phyloP scores from a whole-genome alignment of 352 stramenopile species.

The Thraustochytrium striatum region DNA sequence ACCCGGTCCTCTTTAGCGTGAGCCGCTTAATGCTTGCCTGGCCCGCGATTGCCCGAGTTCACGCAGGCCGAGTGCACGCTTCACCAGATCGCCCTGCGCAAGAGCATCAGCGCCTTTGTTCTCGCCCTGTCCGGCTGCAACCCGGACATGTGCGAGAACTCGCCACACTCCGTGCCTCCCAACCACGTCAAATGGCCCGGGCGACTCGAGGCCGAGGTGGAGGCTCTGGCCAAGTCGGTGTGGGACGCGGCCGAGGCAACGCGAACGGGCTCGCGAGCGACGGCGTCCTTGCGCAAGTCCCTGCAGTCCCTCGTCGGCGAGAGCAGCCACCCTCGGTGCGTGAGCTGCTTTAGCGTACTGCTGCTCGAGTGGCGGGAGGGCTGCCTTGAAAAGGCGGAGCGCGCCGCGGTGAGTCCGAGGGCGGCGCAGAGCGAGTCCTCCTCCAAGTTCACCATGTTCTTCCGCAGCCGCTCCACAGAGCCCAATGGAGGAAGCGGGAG shows the following conservation, averaged over 20 bases:
- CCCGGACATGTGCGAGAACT: not conserved
- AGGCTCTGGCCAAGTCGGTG: conserved; percentile 2
- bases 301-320: conserved; percentile 1
- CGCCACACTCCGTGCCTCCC: not conserved
- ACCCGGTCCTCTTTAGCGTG: no score
- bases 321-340: conserved; percentile 1
- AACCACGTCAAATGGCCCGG: not conserved
- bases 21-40: no score
- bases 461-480: not conserved
- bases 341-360: not conserved
- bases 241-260: conserved; percentile 24
- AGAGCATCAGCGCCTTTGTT: conserved; percentile 14
- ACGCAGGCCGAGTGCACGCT: no score
- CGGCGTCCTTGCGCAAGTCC: not conserved
- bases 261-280: not conserved
- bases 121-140: not conserved
- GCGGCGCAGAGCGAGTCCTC: not conserved
- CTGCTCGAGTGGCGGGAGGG: not conserved
- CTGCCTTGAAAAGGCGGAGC: not conserved
- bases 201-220: conserved; percentile 1
- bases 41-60: no score
- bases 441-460: conserved; percentile 36
- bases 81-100: not conserved
- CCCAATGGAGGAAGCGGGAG: no score
- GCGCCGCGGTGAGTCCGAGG: not conserved